These are phyloP conservation scores for Spiraea crenata DNA, from an alignment of 331 rosid genomes.

Conservation along the genomic window DNA sequence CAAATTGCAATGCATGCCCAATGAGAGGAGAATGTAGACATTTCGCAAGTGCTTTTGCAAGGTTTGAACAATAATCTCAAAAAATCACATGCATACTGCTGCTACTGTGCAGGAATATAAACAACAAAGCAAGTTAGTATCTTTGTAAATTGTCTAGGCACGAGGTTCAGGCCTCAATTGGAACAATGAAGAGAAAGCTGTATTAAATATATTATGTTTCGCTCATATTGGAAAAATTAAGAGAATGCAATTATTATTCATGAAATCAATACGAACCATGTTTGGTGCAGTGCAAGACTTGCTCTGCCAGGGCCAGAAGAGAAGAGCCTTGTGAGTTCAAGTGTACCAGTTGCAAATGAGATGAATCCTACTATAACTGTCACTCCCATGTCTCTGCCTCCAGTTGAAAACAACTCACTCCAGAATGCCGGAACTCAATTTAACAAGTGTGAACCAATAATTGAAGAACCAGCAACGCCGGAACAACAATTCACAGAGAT, in stretches of 20 bases:
- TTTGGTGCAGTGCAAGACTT: conserved; percentile 73
- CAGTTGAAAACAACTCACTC: conserved; percentile 37
- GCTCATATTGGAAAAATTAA: neutral
- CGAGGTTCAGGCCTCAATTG: neutral
- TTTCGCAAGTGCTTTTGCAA: conserved; percentile 98
- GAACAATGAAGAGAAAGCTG: neutral
- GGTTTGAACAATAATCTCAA: conserved; percentile 47
- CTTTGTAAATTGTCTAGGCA: neutral
- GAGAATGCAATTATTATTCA: conserved; percentile 1
- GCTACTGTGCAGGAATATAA: neutral
- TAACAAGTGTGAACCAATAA: conserved; percentile 68
- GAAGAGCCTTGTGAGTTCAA: conserved; percentile 47
- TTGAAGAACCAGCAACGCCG: conserved; percentile 89
- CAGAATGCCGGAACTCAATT: conserved; percentile 28
- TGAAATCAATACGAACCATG: conserved; percentile 27
- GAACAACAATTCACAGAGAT: conserved; percentile 53
- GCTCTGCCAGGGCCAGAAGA: conserved; percentile 95
- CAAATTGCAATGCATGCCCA: conserved; percentile 98
- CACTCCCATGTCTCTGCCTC: conserved; percentile 46
- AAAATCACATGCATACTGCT: conserved; percentile 1
- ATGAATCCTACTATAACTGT: conserved; percentile 33
- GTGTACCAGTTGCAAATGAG: conserved; percentile 33
- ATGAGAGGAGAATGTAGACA: conserved; percentile 99
- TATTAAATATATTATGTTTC: conserved; percentile 14
- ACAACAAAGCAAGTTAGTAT: neutral